phyloP scores from a whole-genome alignment of 2,329 filamentous ascomycete genomes.

The Drechslerella stenobrocha region DNA sequence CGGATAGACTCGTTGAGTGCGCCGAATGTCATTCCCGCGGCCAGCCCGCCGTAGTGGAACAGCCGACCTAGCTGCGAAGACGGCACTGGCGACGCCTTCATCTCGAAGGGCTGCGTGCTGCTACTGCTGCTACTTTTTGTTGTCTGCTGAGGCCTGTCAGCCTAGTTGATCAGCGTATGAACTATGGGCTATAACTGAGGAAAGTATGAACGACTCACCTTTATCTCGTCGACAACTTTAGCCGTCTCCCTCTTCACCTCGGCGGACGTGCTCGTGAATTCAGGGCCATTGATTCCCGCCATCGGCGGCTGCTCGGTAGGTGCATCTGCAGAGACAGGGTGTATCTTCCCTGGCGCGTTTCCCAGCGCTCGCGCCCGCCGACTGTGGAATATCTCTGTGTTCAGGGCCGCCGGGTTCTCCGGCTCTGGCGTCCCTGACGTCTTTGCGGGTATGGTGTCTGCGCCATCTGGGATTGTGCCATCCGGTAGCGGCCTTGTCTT shows the following conservation, averaged over 20 bases:
- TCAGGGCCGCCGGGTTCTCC: constrained; percentile 60
- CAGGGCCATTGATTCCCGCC: constrained; percentile 42
- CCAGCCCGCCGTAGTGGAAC: constrained; percentile 93
- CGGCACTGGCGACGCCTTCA: constrained; percentile 87
- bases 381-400: constrained; percentile 67
- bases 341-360: constrained; percentile 5
- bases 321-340: constrained; percentile 50
- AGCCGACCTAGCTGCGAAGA: constrained; percentile 82
- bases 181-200: constrained; percentile 53
- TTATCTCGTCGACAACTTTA: constrained; percentile 50
- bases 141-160: constrained; percentile 51
- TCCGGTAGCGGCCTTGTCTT: constrained; percentile 23
- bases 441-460: constrained; percentile 55
- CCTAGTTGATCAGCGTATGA: constrained; percentile 56
- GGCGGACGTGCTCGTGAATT: constrained; percentile 46
- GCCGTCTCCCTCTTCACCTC: constrained; percentile 16
- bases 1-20: constrained; percentile 83
- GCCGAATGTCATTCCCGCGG: constrained; percentile 92
- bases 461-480: constrained; percentile 38
- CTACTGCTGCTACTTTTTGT: constrained; percentile 52
- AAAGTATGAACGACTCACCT: constrained; percentile 56
- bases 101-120: constrained; percentile 63
- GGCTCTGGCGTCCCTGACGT: constrained; percentile 51
- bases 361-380: constrained; percentile 57
- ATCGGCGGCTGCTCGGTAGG: constrained; percentile 53